Evolutionary conservation across 2,329 filamentous ascomycete genomes (phyloP).

Genomic region (Sporothrix variecibatus): DNA sequence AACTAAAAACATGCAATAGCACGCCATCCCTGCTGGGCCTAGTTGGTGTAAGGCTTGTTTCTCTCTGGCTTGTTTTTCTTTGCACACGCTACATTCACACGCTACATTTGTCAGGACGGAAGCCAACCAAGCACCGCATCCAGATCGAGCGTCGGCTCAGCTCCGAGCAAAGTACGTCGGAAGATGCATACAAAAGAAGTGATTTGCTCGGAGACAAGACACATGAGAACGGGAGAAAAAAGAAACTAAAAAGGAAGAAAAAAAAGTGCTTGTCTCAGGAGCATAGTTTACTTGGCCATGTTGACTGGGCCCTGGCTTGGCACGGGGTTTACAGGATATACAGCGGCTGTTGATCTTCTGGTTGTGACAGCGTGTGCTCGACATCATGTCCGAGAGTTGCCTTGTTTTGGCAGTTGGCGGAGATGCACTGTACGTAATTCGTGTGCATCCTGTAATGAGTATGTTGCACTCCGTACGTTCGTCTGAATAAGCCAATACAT

Average conservation of each 20-base stretch:
- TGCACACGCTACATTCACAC: too few species aligned
- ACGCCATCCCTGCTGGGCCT: conserved; percentile 7
- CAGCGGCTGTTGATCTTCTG: not conserved
- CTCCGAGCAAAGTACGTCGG: not conserved
- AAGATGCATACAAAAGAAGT: not conserved
- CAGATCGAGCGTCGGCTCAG: conserved; percentile 7
- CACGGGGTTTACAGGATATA: not conserved
- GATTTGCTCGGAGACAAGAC: not conserved
- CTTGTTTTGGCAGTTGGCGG: not conserved
- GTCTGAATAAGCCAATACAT: too few species aligned
- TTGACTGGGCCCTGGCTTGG: not conserved
- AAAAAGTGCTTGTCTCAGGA: not conserved
- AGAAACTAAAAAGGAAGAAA: too few species aligned
- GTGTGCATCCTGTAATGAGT: too few species aligned
- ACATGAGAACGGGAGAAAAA: not conserved
- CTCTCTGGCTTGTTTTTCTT: not conserved
- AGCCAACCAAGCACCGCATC: not conserved
- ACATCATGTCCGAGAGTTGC: not conserved
- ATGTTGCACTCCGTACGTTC: too few species aligned
- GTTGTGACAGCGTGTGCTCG: not conserved
- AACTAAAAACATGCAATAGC: not conserved
- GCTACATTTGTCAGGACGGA: conserved; percentile 5
- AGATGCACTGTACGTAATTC: not conserved
- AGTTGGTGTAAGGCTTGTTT: not conserved
- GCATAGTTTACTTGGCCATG: not conserved